phyloP scores from a whole-genome alignment of 345 rosid genomes.

The Euphorbia pulcherrima region DNA sequence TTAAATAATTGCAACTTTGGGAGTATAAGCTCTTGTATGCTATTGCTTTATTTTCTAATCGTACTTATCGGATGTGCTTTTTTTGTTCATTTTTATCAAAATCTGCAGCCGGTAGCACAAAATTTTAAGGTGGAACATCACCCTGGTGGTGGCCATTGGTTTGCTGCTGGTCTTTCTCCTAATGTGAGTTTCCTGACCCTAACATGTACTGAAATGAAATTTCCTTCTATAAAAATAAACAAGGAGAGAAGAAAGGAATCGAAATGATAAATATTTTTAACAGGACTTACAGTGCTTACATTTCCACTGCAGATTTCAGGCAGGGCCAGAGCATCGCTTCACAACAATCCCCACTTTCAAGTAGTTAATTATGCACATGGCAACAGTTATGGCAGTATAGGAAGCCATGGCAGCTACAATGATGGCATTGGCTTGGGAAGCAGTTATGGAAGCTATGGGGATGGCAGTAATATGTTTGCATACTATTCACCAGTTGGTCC shows the following conservation, averaged over 20 bases:
- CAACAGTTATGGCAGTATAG: slow-evolving; percentile 88
- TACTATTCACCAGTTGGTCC: slow-evolving; percentile 94
- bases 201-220: background rate
- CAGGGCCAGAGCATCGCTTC: slow-evolving; percentile 56
- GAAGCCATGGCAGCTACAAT: slow-evolving; percentile 92
- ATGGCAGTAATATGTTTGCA: slow-evolving; percentile 58
- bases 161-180: slow-evolving; percentile 99
- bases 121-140: slow-evolving; percentile 94
- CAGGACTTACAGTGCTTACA: background rate
- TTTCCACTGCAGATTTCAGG: slow-evolving; percentile 57
- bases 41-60: background rate
- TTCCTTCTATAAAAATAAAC: background rate
- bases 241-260: background rate
- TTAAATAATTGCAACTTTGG: background rate
- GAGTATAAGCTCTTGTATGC: background rate
- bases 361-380: slow-evolving; percentile 61
- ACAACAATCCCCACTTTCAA: slow-evolving; percentile 82
- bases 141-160: slow-evolving; percentile 99
- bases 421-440: slow-evolving; percentile 72
- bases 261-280: background rate
- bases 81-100: background rate
- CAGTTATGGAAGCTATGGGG: slow-evolving; percentile 96
- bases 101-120: slow-evolving; percentile 70
- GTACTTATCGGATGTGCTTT: slow-evolving; percentile 12
- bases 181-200: slow-evolving; percentile 51